A percentile compares a stretch with the other conserved stretches of the same genome.
Conservation (phyloP, 2,329 filamentous ascomycete genomes). For the Lecanicillium sp. region DNA sequence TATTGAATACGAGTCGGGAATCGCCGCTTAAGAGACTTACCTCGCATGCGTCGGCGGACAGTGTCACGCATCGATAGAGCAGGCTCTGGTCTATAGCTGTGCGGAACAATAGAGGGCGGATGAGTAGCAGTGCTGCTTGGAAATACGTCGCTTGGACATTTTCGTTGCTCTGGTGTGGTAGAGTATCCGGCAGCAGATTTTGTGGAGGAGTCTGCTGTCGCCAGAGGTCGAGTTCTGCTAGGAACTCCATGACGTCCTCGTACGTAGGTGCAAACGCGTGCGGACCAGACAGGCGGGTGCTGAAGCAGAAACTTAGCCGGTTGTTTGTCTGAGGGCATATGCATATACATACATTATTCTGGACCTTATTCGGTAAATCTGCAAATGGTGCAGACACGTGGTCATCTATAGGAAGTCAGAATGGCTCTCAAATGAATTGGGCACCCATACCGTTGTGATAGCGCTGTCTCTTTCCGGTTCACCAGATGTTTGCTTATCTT, state of each 20-base stretch:
- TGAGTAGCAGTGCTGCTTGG: conserved; percentile 1
- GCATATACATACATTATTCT: not conserved
- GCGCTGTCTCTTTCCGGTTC: not conserved
- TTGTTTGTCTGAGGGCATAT: no score
- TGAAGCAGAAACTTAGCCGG: not conserved
- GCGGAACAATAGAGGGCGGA: conserved; percentile 1
- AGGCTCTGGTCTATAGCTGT: conserved; percentile 6
- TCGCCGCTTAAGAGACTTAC: not conserved
- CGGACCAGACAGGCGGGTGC: conserved; percentile 4
- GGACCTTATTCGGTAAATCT: conserved; percentile 1
- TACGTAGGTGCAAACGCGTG: conserved; percentile 4
- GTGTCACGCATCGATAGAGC: not conserved
- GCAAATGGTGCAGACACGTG: not conserved
- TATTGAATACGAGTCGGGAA: not conserved
- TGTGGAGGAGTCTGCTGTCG: conserved; percentile 3
- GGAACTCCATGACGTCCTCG: conserved; percentile 9
- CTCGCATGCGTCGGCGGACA: conserved; percentile 6
- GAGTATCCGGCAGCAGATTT: not conserved
- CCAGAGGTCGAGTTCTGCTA: conserved; percentile 5
- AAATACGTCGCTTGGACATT: conserved; percentile 8
- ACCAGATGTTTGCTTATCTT: not conserved
- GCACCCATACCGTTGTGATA: not conserved
- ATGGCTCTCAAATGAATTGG: no score
- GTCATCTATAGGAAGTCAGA: not conserved
- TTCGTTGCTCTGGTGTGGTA: conserved; percentile 8